Conservation (phyloP, 768 basidiomycete genomes). For the Psilocybe azurescens region DNA sequence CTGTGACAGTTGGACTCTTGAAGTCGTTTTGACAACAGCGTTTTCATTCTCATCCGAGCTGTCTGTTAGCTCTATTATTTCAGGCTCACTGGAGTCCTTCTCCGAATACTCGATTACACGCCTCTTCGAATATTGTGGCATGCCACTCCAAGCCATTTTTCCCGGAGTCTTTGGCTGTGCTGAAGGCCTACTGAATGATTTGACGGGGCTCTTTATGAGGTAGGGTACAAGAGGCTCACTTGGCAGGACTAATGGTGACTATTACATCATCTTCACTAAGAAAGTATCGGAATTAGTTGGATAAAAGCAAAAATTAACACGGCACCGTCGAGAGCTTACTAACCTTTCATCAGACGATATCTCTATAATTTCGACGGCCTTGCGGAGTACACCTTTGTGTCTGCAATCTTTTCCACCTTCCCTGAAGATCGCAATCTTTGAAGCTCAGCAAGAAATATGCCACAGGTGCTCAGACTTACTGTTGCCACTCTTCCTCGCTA, state of each 20-base stretch:
- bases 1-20: background rate
- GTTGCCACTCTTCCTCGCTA: constrained; percentile 52
- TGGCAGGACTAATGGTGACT: background rate
- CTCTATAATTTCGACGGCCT: constrained; percentile 49
- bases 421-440: background rate
- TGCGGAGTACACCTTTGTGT: background rate
- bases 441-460: background rate
- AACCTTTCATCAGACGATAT: constrained; percentile 48
- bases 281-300: background rate
- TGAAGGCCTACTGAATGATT: background rate
- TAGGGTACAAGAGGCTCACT: background rate
- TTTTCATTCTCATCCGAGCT: constrained; percentile 20
- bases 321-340: background rate
- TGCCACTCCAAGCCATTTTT: constrained; percentile 2
- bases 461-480: constrained; percentile 26
- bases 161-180: constrained; percentile 9
- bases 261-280: background rate
- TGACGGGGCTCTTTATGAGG: too few species aligned
- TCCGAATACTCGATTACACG: constrained; percentile 43
- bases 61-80: constrained; percentile 35
- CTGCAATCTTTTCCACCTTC: background rate
- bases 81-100: constrained; percentile 26
- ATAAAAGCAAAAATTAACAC: background rate
- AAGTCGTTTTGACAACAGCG: background rate
- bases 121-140: constrained; percentile 24